Evolutionary conservation across 805 yeast species (phyloP).

Genomic region (Pichia cephalocereana): DNA sequence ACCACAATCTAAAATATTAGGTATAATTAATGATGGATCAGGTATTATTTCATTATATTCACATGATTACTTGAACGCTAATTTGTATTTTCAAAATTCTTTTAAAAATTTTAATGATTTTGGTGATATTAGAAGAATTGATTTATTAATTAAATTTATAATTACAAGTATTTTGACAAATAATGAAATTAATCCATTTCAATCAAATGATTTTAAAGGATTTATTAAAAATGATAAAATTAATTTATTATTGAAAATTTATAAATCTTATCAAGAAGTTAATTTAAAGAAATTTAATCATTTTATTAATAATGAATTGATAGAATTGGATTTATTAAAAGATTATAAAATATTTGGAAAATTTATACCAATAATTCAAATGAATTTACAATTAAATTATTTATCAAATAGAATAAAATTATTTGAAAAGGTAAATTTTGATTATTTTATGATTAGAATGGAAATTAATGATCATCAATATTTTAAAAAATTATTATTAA

Average conservation of each 20-base stretch:
- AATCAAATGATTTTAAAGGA: conserved; percentile 55
- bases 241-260: conserved; percentile 19
- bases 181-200: conserved; percentile 60
- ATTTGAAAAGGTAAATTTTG: conserved; percentile 18
- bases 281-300: conserved; percentile 18
- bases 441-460: conserved; percentile 13
- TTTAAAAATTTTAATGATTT: conserved; percentile 43
- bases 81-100: conserved; percentile 38
- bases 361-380: conserved; percentile 20
- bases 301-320: conserved; percentile 8
- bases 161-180: conserved; percentile 55
- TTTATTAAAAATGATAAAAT: conserved; percentile 17
- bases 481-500: conserved; percentile 19
- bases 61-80: conserved; percentile 47
- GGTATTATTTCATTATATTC: conserved; percentile 58
- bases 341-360: conserved; percentile 12
- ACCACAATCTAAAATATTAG: conserved; percentile 68
- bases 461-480: conserved; percentile 8
- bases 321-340: conserved; percentile 2
- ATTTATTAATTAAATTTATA: conserved; percentile 51
- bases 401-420: conserved; percentile 15
- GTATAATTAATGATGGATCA: conserved; percentile 68
- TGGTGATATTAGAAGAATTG: conserved; percentile 51
- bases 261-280: conserved; percentile 18
- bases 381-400: conserved; percentile 18